Percentiles rank a stretch among this genome's conserved stretches.
Conservation (phyloP, 768 basidiomycete genomes). For the Strobilomyces confusus region DNA sequence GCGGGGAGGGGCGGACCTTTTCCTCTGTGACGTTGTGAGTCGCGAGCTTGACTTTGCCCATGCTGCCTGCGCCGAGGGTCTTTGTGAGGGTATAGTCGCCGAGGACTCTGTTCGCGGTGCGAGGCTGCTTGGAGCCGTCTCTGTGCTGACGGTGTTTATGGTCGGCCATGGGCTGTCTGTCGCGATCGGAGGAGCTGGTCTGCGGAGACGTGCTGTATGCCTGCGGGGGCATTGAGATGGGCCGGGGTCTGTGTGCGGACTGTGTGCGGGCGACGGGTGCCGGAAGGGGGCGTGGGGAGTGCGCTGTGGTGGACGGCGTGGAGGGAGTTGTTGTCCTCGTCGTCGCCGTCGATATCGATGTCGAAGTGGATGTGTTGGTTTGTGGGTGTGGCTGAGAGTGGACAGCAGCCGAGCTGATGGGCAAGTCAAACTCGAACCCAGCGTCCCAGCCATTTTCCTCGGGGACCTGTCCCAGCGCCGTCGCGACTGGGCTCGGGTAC, state of each 20-base stretch:
- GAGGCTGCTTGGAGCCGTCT: constrained; percentile 34
- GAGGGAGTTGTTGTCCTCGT: constrained; percentile 11
- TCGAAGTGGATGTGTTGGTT: no score
- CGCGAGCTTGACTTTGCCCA: constrained; percentile 99
- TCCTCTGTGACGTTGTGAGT: constrained; percentile 85
- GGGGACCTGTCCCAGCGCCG: constrained; percentile 45
- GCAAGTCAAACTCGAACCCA: constrained; percentile 66
- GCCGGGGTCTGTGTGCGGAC: constrained; percentile 44
- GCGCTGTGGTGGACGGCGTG: constrained; percentile 18
- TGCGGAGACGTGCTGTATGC: constrained; percentile 34
- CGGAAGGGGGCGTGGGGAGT: constrained; percentile 33
- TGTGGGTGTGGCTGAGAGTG: constrained; percentile 27
- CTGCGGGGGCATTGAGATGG: constrained; percentile 76
- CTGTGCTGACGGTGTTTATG: constrained; percentile 29
- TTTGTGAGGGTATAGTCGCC: constrained; percentile 97
- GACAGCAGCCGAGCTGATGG: constrained; percentile 35
- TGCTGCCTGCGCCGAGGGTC: constrained; percentile 95
- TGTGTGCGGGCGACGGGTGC: constrained; percentile 19
- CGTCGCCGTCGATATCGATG: constrained; percentile 8
- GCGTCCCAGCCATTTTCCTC: constrained; percentile 43
- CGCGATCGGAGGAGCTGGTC: constrained; percentile 32
- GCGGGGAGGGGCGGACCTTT: constrained; percentile 58
- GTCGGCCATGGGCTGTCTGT: constrained; percentile 26
- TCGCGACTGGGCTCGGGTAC: constrained; percentile 48
- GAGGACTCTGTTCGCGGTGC: constrained; percentile 51